A percentile compares a stretch with the other conserved stretches of the same genome.
phyloP scores from a whole-genome alignment of 495 filamentous ascomycete genomes.

The Talaromyces stipitatus region DNA sequence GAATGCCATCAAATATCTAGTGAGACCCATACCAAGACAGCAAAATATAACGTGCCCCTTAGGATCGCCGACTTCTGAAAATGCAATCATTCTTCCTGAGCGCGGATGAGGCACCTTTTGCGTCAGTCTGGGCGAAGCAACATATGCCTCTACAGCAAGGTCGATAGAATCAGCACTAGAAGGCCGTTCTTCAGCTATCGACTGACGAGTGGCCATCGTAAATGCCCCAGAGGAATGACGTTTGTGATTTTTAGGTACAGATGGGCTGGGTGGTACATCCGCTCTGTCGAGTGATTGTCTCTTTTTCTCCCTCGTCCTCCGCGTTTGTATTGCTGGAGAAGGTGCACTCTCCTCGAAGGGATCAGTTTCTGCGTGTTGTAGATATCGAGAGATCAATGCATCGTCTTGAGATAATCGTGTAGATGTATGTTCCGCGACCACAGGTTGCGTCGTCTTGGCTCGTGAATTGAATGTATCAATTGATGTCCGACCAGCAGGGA shows the following conservation, averaged over 20 bases:
- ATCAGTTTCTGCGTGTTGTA: conserved; percentile 9
- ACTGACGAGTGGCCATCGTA: conserved; percentile 19
- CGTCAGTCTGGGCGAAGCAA: conserved; percentile 73
- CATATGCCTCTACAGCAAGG: conserved; percentile 76
- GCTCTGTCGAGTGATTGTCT: conserved; percentile 30
- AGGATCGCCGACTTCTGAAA: conserved; percentile 93
- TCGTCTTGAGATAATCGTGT: conserved; percentile 15
- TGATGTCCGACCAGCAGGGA: conserved; percentile 5
- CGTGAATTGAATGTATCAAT: conserved; percentile 22
- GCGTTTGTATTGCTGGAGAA: conserved; percentile 54
- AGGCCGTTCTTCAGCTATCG: conserved; percentile 45
- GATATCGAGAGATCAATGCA: conserved; percentile 8
- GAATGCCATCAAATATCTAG: conserved; percentile 91
- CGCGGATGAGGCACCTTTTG: conserved; percentile 81
- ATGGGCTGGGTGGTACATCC: conserved; percentile 30
- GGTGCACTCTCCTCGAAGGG: conserved; percentile 58
- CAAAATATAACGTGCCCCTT: conserved; percentile 89
- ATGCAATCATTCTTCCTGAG: conserved; percentile 82
- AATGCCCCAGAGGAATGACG: conserved; percentile 31
- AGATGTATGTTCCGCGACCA: conserved; percentile 15
- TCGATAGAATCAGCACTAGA: conserved; percentile 81
- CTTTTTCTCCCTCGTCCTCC: conserved; percentile 42
- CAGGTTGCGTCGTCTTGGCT: conserved; percentile 22
- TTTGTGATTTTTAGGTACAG: conserved; percentile 25
- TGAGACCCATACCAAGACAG: conserved; percentile 97